Evolutionary conservation across 257 asterid genomes (phyloP).

Genomic region (Salvia splendens): DNA sequence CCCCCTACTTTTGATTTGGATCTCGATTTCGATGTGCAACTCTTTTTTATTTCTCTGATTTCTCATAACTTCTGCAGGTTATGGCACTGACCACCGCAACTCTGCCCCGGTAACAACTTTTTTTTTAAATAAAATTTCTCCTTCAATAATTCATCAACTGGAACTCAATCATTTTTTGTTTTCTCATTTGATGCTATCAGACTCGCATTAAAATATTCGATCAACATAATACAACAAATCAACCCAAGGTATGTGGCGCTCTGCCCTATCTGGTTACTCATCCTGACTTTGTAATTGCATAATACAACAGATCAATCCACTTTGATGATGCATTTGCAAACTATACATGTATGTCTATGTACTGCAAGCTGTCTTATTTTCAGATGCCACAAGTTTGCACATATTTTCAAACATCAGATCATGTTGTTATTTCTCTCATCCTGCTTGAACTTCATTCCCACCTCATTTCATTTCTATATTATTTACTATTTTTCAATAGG

Average conservation of each 20-base stretch:
- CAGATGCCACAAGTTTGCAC: background rate
- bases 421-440: background rate
- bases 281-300: slow-evolving; percentile 3
- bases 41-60: slow-evolving; percentile 18
- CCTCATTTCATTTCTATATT: slow-evolving; percentile 10
- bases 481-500: slow-evolving; percentile 44
- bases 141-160: slow-evolving; percentile 9
- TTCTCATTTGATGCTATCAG: slow-evolving; percentile 40
- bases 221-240: slow-evolving; percentile 41
- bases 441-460: slow-evolving; percentile 14
- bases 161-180: slow-evolving; percentile 20
- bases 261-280: slow-evolving; percentile 24
- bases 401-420: slow-evolving; percentile 25
- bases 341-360: background rate
- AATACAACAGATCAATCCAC: slow-evolving; percentile 14
- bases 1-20: slow-evolving; percentile 23
- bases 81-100: slow-evolving; percentile 49
- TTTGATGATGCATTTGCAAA: slow-evolving; percentile 1
- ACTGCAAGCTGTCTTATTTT: slow-evolving; percentile 2
- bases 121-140: background rate
- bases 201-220: slow-evolving; percentile 42
- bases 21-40: slow-evolving; percentile 25
- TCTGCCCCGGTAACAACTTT: slow-evolving; percentile 65
- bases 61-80: slow-evolving; percentile 53
- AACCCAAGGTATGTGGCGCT: slow-evolving; percentile 49